These are phyloP conservation scores for Punica granatum DNA, from an alignment of 345 rosid species.

Conservation along the genomic window DNA sequence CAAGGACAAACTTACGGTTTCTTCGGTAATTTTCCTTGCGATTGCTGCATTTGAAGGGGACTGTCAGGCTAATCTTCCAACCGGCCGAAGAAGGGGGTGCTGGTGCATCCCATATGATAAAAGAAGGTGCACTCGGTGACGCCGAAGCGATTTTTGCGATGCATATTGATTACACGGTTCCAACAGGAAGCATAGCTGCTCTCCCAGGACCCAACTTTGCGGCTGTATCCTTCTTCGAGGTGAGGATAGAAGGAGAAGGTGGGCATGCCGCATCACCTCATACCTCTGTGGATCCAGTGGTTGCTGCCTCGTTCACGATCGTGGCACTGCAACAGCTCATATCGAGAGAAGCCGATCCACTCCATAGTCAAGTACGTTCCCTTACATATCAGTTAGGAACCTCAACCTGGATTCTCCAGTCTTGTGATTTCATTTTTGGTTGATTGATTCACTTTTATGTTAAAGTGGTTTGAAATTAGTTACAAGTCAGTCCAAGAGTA, in stretches of 20 bases:
- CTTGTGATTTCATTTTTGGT: not conserved
- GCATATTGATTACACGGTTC: constrained; percentile 32
- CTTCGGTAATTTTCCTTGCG: too few relatives aligned
- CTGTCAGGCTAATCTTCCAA: constrained; percentile 80
- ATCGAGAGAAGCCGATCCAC: constrained; percentile 82
- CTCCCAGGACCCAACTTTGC: constrained; percentile 62
- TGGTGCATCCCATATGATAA: constrained; percentile 75
- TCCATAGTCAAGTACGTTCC: constrained; percentile 39
- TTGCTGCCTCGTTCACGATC: constrained; percentile 62
- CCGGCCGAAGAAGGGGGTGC: constrained; percentile 95
- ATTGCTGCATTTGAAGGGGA: constrained; percentile 47
- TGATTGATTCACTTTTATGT: not conserved
- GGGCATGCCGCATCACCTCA: constrained; percentile 58
- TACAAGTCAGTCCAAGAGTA: not conserved
- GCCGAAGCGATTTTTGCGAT: constrained; percentile 87
- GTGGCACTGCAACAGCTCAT: constrained; percentile 71
- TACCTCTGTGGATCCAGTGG: constrained; percentile 47
- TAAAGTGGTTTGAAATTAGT: not conserved
- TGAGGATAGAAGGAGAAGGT: constrained; percentile 46
- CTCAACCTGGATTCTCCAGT: not conserved
- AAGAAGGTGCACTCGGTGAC: constrained; percentile 79
- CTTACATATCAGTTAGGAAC: not conserved
- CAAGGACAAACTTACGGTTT: too few relatives aligned
- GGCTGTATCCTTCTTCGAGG: constrained; percentile 44
- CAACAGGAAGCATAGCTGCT: constrained; percentile 51